Conservation (phyloP, 352 stramenopile genomes). For the Phytophthora kernoviae region DNA sequence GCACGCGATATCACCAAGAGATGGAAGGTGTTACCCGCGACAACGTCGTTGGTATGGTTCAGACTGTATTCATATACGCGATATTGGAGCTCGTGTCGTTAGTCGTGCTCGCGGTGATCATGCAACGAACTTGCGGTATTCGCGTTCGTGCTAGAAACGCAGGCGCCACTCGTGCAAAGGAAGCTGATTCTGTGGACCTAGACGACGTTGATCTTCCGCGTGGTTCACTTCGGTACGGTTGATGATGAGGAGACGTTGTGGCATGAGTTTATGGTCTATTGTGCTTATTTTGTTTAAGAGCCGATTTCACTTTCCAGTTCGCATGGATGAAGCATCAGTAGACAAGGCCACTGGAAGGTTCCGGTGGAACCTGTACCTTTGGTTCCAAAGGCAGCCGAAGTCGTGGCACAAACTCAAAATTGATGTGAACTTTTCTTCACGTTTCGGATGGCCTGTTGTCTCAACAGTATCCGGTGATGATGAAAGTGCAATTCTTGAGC, state of each 20-base stretch:
- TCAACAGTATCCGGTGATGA: neutral
- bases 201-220: neutral
- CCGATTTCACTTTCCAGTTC: slow-evolving; percentile 7
- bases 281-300: neutral
- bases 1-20: slow-evolving; percentile 21
- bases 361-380: neutral
- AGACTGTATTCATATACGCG: slow-evolving; percentile 20
- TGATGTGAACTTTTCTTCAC: neutral
- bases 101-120: neutral
- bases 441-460: neutral
- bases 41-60: neutral
- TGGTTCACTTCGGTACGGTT: slow-evolving; percentile 11
- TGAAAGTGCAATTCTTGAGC: neutral
- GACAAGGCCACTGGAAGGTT: neutral
- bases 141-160: slow-evolving; percentile 23
- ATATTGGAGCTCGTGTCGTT: slow-evolving; percentile 26
- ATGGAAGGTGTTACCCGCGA: slow-evolving; percentile 1
- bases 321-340: neutral
- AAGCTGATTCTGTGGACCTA: slow-evolving; percentile 18
- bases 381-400: no score
- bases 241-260: neutral
- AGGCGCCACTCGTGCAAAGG: slow-evolving; percentile 8
- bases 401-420: no score
- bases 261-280: neutral
- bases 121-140: slow-evolving; percentile 14